Base-by-base conservation (phyloP, 768 basidiomycete genomes). In the Gymnopilus junonius region DNA sequence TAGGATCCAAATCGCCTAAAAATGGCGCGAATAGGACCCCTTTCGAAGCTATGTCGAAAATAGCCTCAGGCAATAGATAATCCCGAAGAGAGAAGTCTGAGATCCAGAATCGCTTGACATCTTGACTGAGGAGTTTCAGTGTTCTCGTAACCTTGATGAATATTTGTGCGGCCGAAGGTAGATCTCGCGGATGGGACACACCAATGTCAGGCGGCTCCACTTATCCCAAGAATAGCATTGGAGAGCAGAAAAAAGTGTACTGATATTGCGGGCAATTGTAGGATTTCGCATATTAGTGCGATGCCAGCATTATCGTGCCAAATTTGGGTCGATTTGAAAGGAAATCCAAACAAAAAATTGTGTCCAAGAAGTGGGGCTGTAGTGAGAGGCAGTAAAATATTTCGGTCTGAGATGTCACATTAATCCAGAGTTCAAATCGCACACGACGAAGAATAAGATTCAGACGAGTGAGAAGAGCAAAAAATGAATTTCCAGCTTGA, bases 81-180 rank as follows among this genome's bases (percentile, higher is more conserved):
- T 55, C 37, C 35, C 54, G 35, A 55, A 55, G 35, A 39, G 25
- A 42, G 2, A 20, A 37, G 10, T 29, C 40, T 25, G 45, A 59
- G 48, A 51, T 53, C 46, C 45, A n/a, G n/a, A n/a, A n/a, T n/a
- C n/a, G 29, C 15, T 48, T 51, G 48, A 31, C 48, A 32, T 51
- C n/a, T 12, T 3, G 17, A 51, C 32, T 51, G 48, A 51, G 31
- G 32, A 32, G 48, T 5, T 51, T 51, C 17, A 51, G 32, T 17
- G 32, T 31, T 51, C 48, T 51, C 48, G 48, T 51, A 51, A 51
- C 27, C 48, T 55, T 55, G 54, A 55, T 55, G 35, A 37, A 55
- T 37, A 55, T 29, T 23, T 29, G 48, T 51, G 29, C n/a, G 31
- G 32, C 12, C 12, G 46, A 15, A 29, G 23, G 45, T 48, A 25